Base-by-base conservation (phyloP, 2,329 filamentous ascomycete genomes). In the Fusarium oligoseptatum region DNA sequence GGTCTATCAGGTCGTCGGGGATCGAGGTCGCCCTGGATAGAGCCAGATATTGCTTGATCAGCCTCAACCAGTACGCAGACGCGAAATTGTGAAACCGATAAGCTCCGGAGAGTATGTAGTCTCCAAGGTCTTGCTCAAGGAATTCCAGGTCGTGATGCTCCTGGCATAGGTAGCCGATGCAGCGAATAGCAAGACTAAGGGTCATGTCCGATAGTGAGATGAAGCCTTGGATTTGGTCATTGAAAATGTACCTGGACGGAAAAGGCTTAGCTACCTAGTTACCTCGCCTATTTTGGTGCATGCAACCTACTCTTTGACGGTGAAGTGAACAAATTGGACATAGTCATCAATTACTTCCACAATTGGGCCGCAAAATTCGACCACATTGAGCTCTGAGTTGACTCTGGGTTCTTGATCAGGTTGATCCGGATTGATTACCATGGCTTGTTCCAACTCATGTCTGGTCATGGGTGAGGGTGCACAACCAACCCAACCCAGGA, bases 311-410 rank as follows among this genome's bases (percentile, higher is more conserved):
- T 70, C 41, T 4, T 67, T 45, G 8, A 60, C 70, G 0, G 70
- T 73, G n/a, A 73, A 73, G 24, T 73, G 70, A 41, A 73, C 70
- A 41, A 71, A 71, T 17, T 73, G 68, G 3, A 68, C n/a, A 6
- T 60, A 17, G 3, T 66, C 70, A 5, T 68, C 57, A 2, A 66
- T 62, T 0, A 68, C 64, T n/a, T 73, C 70, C 10, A 73, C 61
- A 6, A 73, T 68, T 3, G 70, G 64, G 1, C 70, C 68, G 29
- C 70, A 72, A 1, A 56, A 24, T 4, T 58, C 29, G 4, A 67
- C 37, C 4, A 72, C 57, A n/a, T 55, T 58, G 17, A 65, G 22
- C 27, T 36, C 52, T 0, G 29, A 36, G 5, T 65, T 5, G 10
- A 64, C 39, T 6, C 22, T 27, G 3, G 22, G 17, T 17, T 32